Percentiles rank a stretch among this genome's conserved stretches.
Evolutionary conservation across 441 rosid species (phyloP).

Genomic region (Erysimum cheiri): DNA sequence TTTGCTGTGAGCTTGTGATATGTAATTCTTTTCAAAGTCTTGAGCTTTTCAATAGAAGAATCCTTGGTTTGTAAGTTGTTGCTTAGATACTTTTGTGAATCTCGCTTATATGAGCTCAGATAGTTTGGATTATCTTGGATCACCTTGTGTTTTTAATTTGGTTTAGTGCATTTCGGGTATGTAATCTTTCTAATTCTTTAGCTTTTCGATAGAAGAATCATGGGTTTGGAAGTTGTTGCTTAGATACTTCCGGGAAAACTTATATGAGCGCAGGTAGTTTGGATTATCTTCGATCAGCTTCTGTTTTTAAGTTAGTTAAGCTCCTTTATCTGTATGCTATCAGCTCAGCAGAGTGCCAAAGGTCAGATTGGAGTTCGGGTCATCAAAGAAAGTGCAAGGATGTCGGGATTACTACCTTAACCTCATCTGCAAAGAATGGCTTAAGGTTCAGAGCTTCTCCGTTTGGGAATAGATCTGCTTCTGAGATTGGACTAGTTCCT

Average conservation of each 20-base stretch:
- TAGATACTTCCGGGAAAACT: background rate
- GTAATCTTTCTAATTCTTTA: background rate
- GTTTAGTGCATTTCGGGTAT: background rate
- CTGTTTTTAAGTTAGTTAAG: slow-evolving; percentile 16
- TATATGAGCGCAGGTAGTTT: background rate
- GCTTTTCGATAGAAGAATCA: slow-evolving; percentile 6
- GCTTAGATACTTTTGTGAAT: background rate
- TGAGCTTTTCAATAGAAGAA: slow-evolving; percentile 14
- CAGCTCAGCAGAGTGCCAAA: slow-evolving; percentile 69
- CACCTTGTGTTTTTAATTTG: slow-evolving; percentile 13
- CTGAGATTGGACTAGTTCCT: slow-evolving; percentile 60
- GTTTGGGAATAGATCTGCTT: slow-evolving; percentile 41
- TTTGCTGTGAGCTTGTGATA: background rate
- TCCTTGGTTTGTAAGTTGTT: slow-evolving; percentile 11
- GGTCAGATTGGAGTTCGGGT: slow-evolving; percentile 65
- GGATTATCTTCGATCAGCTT: slow-evolving; percentile 2
- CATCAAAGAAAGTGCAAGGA: slow-evolving; percentile 69
- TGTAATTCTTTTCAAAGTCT: background rate
- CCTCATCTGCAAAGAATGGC: slow-evolving; percentile 38
- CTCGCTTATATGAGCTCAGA: background rate
- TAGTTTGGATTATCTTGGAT: slow-evolving; percentile 6
- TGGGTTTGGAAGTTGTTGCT: slow-evolving; percentile 22
- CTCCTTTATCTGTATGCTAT: slow-evolving; percentile 14
- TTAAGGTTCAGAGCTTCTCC: slow-evolving; percentile 45
- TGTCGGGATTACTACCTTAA: slow-evolving; percentile 28